These are phyloP conservation scores for Fusarium sterilihyphosum DNA, from an alignment of 2,329 filamentous ascomycete genomes.

Conservation along the genomic window DNA sequence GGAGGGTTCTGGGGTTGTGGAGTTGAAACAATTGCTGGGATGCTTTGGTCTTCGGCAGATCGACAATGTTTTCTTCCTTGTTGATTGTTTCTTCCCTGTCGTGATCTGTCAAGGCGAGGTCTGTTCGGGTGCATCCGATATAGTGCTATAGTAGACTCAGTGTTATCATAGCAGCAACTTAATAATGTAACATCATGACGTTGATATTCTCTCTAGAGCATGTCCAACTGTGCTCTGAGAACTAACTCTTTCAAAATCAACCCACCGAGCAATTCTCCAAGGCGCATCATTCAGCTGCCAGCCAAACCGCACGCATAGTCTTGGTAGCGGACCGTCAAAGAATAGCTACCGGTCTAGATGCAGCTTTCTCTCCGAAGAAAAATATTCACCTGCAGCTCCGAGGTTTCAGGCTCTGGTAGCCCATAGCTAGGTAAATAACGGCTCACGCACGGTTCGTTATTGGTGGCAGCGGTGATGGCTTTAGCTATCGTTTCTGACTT, in stretches of 20 bases:
- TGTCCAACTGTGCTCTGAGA: neutral
- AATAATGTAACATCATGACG: neutral
- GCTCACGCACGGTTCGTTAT: slow-evolving; percentile 9
- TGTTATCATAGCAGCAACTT: neutral
- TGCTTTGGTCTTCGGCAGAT: slow-evolving; percentile 24
- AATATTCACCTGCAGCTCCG: neutral
- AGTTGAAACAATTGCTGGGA: slow-evolving; percentile 13
- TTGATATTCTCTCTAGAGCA: neutral
- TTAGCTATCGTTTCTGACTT: slow-evolving; percentile 11
- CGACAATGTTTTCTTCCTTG: slow-evolving; percentile 9
- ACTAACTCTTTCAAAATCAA: neutral
- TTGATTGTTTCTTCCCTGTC: neutral
- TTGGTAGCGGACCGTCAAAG: neutral
- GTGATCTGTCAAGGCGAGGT: neutral
- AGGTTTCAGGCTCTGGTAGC: slow-evolving; percentile 23
- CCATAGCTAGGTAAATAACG: neutral
- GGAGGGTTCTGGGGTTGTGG: neutral
- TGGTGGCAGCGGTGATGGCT: slow-evolving; percentile 29
- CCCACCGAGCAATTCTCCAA: neutral
- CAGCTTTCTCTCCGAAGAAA: neutral
- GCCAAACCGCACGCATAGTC: neutral
- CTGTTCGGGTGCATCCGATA: neutral
- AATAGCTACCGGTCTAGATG: neutral
- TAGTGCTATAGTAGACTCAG: neutral
- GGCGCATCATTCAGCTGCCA: neutral